Conservation (phyloP, 805 yeast species). For the Maudiozyma barnettii region DNA sequence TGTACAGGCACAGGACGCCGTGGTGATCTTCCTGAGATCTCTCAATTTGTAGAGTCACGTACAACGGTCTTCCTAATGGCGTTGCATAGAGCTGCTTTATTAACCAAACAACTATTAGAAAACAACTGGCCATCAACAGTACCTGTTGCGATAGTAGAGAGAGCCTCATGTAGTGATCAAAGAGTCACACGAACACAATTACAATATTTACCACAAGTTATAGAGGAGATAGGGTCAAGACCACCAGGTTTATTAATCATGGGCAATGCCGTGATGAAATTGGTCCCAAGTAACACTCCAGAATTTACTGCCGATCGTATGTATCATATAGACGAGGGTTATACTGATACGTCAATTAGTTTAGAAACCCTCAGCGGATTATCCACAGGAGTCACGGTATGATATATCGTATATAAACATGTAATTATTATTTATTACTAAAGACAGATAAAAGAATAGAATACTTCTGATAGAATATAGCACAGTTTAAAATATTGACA, state of each 20-base stretch:
- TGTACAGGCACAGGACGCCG: slow-evolving; percentile 93
- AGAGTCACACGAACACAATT: slow-evolving; percentile 69
- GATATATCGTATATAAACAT: background rate
- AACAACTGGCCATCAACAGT: slow-evolving; percentile 58
- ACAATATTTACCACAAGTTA: slow-evolving; percentile 57
- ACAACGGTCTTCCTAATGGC: slow-evolving; percentile 90
- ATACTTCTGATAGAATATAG: no score
- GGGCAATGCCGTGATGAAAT: slow-evolving; percentile 65
- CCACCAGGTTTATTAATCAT: slow-evolving; percentile 88
- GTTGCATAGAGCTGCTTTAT: slow-evolving; percentile 51
- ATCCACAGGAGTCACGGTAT: background rate
- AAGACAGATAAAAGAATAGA: no score
- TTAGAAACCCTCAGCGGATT: background rate
- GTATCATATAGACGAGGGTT: slow-evolving; percentile 31
- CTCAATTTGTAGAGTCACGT: slow-evolving; percentile 60
- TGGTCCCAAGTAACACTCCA: slow-evolving; percentile 10
- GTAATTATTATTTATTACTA: background rate
- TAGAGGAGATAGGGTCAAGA: slow-evolving; percentile 68
- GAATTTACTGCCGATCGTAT: slow-evolving; percentile 18
- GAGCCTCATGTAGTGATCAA: slow-evolving; percentile 92
- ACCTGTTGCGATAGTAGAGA: slow-evolving; percentile 80
- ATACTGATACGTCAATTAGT: slow-evolving; percentile 10
- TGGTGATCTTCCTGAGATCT: slow-evolving; percentile 71
- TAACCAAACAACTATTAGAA: slow-evolving; percentile 44
- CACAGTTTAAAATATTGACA: no score